phyloP scores from a whole-genome alignment of 2,329 filamentous ascomycete species.

The Fusarium sp. region DNA sequence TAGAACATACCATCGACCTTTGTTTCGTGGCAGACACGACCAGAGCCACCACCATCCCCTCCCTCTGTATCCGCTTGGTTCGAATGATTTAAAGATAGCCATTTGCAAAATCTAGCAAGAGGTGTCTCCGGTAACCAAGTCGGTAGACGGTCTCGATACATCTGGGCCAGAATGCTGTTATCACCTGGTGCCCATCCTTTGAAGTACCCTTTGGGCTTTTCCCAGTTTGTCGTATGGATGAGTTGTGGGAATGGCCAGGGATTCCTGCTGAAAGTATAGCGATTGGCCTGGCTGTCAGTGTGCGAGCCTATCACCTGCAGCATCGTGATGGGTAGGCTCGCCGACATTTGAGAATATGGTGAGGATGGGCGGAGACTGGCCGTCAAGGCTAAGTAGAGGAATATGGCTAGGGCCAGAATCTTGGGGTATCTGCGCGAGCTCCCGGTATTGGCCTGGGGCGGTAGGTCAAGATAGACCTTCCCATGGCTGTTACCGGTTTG shows the following conservation, averaged over 20 bases:
- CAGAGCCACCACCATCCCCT: not conserved
- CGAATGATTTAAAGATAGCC: constrained; percentile 20
- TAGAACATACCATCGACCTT: constrained; percentile 45
- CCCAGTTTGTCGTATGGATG: constrained; percentile 38
- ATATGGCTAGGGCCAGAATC: not conserved
- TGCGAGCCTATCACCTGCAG: constrained; percentile 34
- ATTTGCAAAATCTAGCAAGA: constrained; percentile 42
- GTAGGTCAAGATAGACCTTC: not conserved
- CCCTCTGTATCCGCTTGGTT: not conserved
- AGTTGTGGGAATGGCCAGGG: constrained; percentile 44
- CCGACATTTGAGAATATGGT: constrained; percentile 45
- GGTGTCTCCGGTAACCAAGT: constrained; percentile 40
- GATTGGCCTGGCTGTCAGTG: constrained; percentile 22
- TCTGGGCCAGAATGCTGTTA: constrained; percentile 31
- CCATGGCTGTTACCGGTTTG: not conserved
- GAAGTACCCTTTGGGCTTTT: constrained; percentile 33
- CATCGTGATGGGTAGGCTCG: constrained; percentile 43
- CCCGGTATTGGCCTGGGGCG: not conserved
- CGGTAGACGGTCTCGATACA: constrained; percentile 37
- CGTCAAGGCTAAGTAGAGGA: constrained; percentile 20
- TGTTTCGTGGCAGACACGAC: not conserved
- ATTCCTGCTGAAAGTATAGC: constrained; percentile 19
- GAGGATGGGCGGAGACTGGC: constrained; percentile 34
- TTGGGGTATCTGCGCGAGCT: not conserved
- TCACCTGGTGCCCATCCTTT: constrained; percentile 47